phyloP scores from a whole-genome alignment of 768 basidiomycete species.

The Suillus bovinus region DNA sequence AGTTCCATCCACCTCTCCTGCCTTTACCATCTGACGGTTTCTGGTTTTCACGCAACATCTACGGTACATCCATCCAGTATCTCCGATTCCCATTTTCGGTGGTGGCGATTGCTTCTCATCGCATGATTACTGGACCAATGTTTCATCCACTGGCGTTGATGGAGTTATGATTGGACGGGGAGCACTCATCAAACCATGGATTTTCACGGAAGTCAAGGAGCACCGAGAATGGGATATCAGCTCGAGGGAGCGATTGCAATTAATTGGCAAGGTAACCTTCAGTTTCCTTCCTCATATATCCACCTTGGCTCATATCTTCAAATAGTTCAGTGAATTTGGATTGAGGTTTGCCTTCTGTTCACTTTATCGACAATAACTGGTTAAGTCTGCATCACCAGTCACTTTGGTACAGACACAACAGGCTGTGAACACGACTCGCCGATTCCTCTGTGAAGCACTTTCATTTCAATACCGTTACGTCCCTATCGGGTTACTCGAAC shows the following conservation, averaged over 20 bases:
- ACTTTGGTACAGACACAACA: constrained; percentile 84
- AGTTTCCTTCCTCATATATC: neutral
- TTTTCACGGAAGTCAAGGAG: constrained; percentile 95
- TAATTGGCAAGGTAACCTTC: constrained; percentile 65
- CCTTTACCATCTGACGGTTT: neutral
- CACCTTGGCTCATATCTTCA: constrained; percentile 9
- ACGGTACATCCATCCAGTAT: constrained; percentile 45
- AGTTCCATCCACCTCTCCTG: constrained; percentile 27
- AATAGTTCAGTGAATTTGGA: constrained; percentile 84
- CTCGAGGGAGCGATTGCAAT: constrained; percentile 77
- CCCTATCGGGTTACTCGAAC: constrained; percentile 90
- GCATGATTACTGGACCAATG: constrained; percentile 74
- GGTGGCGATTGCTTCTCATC: constrained; percentile 95
- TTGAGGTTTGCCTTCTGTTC: constrained; percentile 47
- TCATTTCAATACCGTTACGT: constrained; percentile 97
- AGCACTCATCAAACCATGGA: constrained; percentile 94
- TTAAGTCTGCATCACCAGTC: constrained; percentile 39
- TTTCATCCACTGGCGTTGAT: constrained; percentile 84
- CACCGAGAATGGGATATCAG: constrained; percentile 92
- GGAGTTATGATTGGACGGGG: constrained; percentile 96
- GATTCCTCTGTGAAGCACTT: constrained; percentile 93
- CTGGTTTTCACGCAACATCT: neutral
- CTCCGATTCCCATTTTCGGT: constrained; percentile 92
- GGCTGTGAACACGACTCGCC: constrained; percentile 89
- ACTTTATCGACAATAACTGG: constrained; percentile 3